These are phyloP conservation scores for Penicillium sp. DNA, from an alignment of 2,329 filamentous ascomycete species.

Conservation along the genomic window DNA sequence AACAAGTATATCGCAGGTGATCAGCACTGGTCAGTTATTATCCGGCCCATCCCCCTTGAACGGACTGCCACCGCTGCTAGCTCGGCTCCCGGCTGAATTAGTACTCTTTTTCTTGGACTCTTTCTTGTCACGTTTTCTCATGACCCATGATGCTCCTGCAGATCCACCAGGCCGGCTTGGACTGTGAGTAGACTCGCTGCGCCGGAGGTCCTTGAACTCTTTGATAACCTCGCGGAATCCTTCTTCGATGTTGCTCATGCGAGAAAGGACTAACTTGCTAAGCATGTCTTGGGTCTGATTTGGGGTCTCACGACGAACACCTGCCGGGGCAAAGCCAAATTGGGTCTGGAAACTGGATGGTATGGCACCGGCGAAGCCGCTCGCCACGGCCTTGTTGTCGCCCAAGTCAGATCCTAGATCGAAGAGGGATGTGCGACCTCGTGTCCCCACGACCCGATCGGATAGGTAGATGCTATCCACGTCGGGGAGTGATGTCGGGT, in stretches of 20 bases:
- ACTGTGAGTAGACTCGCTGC: conserved; percentile 41
- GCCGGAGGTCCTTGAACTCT: conserved; percentile 64
- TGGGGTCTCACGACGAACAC: conserved; percentile 47
- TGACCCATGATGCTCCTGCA: conserved; percentile 23
- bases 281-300: conserved; percentile 67
- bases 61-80: conserved; percentile 18
- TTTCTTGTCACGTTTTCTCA: conserved; percentile 30
- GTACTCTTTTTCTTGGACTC: conserved; percentile 20
- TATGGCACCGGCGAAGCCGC: conserved; percentile 60
- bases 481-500: conserved; percentile 56
- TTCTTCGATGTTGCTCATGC: conserved; percentile 91
- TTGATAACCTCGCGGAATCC: conserved; percentile 82
- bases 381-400: conserved; percentile 57
- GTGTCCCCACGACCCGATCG: conserved; percentile 32
- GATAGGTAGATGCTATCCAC: conserved; percentile 53
- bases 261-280: conserved; percentile 73
- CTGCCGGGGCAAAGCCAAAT: conserved; percentile 68
- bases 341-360: conserved; percentile 78
- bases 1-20: not conserved
- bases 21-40: not conserved
- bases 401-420: conserved; percentile 71
- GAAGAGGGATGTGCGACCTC: conserved; percentile 60
- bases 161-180: conserved; percentile 29
- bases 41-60: not conserved
- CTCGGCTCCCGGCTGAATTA: conserved; percentile 18